phyloP scores from a whole-genome alignment of 495 filamentous ascomycete species.

The Pseudevernia furfuracea region DNA sequence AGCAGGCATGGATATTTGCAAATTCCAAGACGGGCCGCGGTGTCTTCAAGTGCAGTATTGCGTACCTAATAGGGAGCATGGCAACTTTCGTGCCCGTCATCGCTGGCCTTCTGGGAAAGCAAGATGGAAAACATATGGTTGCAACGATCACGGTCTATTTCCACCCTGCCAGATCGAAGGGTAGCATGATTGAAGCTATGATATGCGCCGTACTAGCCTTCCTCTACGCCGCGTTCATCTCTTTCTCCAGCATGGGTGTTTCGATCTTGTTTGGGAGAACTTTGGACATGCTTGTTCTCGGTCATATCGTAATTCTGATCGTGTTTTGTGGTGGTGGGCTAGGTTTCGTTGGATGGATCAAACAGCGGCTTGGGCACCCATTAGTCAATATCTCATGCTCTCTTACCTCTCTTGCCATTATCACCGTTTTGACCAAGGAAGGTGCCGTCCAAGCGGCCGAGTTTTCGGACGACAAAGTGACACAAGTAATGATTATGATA shows the following conservation, averaged over 20 bases:
- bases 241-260: conserved; percentile 78
- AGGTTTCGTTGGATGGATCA: conserved; percentile 87
- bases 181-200: conserved; percentile 85
- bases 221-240: conserved; percentile 71
- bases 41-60: conserved; percentile 87
- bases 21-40: conserved; percentile 57
- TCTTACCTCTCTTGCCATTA: conserved; percentile 80
- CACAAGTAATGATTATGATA: conserved; percentile 85
- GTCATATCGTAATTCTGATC: conserved; percentile 72
- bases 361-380: conserved; percentile 78
- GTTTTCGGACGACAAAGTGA: conserved; percentile 74
- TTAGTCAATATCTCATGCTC: conserved; percentile 88
- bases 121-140: conserved; percentile 95
- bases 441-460: conserved; percentile 72
- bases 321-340: conserved; percentile 85
- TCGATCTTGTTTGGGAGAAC: conserved; percentile 65
- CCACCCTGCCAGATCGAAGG: conserved; percentile 83
- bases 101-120: conserved; percentile 64
- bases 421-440: conserved; percentile 89
- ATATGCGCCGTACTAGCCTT: conserved; percentile 78
- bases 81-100: conserved; percentile 76
- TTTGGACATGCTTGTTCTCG: conserved; percentile 56
- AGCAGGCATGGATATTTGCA: conserved; percentile 34
- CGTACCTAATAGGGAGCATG: conserved; percentile 81
- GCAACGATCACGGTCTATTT: conserved; percentile 92